These are phyloP conservation scores for Ophiorrhiza pumila DNA, from an alignment of 257 asterid genomes.

Conservation along the genomic window DNA sequence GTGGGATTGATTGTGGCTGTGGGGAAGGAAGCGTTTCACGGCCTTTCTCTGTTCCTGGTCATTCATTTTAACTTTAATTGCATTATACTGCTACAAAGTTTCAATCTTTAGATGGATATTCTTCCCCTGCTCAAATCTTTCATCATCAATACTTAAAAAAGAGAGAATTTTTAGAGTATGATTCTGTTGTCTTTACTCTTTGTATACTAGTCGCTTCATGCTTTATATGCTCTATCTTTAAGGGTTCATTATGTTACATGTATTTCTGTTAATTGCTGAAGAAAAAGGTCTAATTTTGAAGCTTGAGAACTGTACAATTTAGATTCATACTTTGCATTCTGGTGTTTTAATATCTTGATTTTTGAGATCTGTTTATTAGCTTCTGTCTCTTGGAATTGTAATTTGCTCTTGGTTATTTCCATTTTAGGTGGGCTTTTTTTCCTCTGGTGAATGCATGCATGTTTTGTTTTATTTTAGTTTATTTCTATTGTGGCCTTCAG, in stretches of 20 bases:
- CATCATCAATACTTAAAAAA: constrained; percentile 1
- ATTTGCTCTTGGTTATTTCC: neutral
- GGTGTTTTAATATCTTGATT: neutral
- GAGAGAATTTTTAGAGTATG: constrained; percentile 6
- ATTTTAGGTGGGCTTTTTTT: neutral
- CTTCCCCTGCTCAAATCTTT: neutral
- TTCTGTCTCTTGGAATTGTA: neutral
- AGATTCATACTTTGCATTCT: neutral
- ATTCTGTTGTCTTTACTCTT: neutral
- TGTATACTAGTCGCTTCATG: neutral
- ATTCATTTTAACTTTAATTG: neutral
- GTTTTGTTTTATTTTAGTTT: neutral
- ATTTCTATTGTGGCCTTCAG: neutral
- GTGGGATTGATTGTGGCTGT: constrained; percentile 6
- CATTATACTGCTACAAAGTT: neutral
- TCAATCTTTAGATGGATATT: constrained; percentile 3
- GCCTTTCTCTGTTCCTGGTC: neutral
- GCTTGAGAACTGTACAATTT: neutral
- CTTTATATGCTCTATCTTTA: no score
- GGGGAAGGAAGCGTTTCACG: neutral
- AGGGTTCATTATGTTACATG: neutral
- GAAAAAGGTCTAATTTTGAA: neutral
- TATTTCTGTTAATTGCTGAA: neutral
- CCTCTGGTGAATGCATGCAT: neutral
- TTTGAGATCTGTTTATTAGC: constrained; percentile 3